Base-by-base conservation (phyloP, 2,329 filamentous ascomycete species). In the Fusarium dimerum region DNA sequence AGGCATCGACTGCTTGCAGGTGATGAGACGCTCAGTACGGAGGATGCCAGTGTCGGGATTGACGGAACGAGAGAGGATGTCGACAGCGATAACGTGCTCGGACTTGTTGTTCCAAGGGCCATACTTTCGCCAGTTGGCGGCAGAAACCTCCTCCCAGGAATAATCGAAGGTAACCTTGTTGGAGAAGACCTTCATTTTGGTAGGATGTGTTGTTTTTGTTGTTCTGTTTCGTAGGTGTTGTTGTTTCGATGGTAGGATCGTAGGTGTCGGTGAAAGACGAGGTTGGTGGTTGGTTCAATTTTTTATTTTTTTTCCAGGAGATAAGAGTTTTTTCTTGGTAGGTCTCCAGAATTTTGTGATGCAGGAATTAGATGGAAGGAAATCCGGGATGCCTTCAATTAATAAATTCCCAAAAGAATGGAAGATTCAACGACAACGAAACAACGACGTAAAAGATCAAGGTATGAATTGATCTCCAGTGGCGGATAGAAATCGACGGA, bases 51-150 rank as follows among this genome's bases (percentile, higher is more conserved):
- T 84, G 18, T 68, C 69, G 2, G 77, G 70, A 64, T 85, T 80
- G 71, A 85, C 77, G 45, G 63, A 62, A 43, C 94, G 89, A 48
- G 86, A 88, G 65, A 99, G 76, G 13, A 93, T 97, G 77, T 99
- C 94, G 67, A 97, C 94, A 62, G 91, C 92, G 61, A 95, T 86
- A 62, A 99, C 94, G 74, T 99, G 94, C 40, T 92, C 90, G n/a
- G 90, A 92, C 77, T 96, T 94, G 73, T 97, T 89, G 78, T 99
- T 99, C 93, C 94, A 97, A 17, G 93, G 93, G 68, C 91, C 95
- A 77, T 99, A 99, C 75, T 99, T 99, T 65, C 87, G 88, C 94
- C 94, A 99, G 82, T 99, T 99, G 71, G 90, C 92, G 13, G 91
- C 92, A 26, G 92, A 96, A 36, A 99, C 94, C 74, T 97, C 93